Conservation (phyloP, 2,329 filamentous ascomycete genomes). For the Penicillium sp. region DNA sequence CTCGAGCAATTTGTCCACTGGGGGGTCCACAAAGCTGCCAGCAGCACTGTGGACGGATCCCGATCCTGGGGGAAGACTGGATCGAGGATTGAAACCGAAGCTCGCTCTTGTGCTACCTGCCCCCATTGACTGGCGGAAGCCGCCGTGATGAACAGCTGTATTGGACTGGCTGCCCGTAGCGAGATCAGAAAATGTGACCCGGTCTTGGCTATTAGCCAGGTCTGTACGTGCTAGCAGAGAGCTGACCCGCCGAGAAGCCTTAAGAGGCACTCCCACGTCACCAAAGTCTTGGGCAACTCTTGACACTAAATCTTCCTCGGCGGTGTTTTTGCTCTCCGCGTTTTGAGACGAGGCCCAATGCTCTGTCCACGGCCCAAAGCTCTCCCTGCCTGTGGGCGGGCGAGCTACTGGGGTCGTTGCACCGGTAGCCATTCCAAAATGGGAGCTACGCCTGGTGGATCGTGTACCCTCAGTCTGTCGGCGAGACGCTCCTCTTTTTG, state of each 20-base stretch:
- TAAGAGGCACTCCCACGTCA: constrained; percentile 49
- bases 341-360: constrained; percentile 35
- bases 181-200: constrained; percentile 71
- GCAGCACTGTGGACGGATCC: constrained; percentile 45
- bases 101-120: constrained; percentile 60
- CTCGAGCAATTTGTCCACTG: constrained; percentile 64
- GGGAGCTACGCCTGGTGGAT: constrained; percentile 63
- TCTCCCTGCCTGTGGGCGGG: constrained; percentile 67
- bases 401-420: constrained; percentile 65
- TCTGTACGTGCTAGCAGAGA: constrained; percentile 84
- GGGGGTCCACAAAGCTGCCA: constrained; percentile 61
- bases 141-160: constrained; percentile 38
- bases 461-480: constrained; percentile 54
- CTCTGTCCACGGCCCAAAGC: constrained; percentile 56
- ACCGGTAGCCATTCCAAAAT: constrained; percentile 60
- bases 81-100: constrained; percentile 48
- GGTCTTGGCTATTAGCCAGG: constrained; percentile 76
- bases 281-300: constrained; percentile 64
- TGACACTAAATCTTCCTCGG: constrained; percentile 57
- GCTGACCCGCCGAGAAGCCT: constrained; percentile 73
- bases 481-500: constrained; percentile 37
- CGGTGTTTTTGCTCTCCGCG: constrained; percentile 23
- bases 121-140: constrained; percentile 66
- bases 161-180: constrained; percentile 43
- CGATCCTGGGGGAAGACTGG: constrained; percentile 50